These are phyloP conservation scores for Endotrypanum monterogeii DNA, from an alignment of 208 protist genomes.

Conservation along the genomic window DNA sequence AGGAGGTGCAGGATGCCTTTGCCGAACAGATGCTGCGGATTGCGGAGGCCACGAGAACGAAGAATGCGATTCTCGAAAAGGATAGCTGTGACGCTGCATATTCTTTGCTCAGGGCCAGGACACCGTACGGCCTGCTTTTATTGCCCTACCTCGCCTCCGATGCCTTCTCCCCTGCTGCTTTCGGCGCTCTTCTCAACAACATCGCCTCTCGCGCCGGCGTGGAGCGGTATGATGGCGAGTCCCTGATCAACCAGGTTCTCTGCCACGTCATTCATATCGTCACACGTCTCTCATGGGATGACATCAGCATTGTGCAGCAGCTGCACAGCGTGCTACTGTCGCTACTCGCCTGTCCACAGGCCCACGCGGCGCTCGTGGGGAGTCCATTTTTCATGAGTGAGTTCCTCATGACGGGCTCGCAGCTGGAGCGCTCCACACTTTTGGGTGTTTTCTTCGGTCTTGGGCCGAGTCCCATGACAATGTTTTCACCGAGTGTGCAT, in stretches of 20 bases:
- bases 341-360: constrained; percentile 44
- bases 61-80: constrained; percentile 44
- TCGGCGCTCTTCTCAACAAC: constrained; percentile 72
- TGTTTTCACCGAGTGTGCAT: constrained; percentile 11
- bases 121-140: constrained; percentile 51
- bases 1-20: constrained; percentile 35
- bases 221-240: constrained; percentile 34
- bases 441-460: constrained; percentile 79
- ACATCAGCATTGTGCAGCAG: constrained; percentile 44
- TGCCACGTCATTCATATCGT: constrained; percentile 65
- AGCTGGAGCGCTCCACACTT: constrained; percentile 71
- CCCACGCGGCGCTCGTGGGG: constrained; percentile 44
- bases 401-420: constrained; percentile 47
- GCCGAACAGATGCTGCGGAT: constrained; percentile 62
- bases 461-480: constrained; percentile 27
- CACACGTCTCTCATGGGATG: constrained; percentile 44
- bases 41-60: constrained; percentile 34
- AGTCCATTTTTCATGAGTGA: constrained; percentile 63
- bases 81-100: constrained; percentile 48
- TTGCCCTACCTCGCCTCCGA: constrained; percentile 83
- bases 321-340: constrained; percentile 49
- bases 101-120: constrained; percentile 35
- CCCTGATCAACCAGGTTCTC: constrained; percentile 71
- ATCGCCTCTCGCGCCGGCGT: constrained; percentile 39
- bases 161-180: constrained; percentile 44